Percentiles rank a stretch among this genome's conserved stretches.
Conservation (phyloP, 768 basidiomycete species). For the Tricholoma matsutake region DNA sequence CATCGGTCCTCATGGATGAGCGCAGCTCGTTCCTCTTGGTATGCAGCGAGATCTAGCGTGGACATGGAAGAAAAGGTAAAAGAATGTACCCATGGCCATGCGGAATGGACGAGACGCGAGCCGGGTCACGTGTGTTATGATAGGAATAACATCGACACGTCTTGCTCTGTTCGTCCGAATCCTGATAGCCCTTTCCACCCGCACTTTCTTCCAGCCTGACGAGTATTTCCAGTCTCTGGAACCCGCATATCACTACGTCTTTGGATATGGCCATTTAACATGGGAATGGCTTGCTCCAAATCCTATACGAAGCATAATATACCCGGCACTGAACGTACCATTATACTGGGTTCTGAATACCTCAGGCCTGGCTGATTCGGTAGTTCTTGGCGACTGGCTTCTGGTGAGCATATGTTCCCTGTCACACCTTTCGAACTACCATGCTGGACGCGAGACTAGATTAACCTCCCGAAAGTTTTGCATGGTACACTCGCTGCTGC, state of each 20-base stretch:
- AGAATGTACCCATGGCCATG: too few species aligned
- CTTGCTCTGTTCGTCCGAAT: conserved; percentile 52
- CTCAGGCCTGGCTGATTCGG: conserved; percentile 45
- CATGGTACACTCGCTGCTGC: conserved; percentile 75
- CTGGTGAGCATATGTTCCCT: conserved; percentile 53
- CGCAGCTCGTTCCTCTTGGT: conserved; percentile 29
- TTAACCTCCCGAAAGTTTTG: conserved; percentile 68
- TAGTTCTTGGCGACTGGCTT: conserved; percentile 38
- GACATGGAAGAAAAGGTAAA: conserved; percentile 5
- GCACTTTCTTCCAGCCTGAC: conserved; percentile 94
- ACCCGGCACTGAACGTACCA: conserved; percentile 79
- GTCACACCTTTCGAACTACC: not conserved
- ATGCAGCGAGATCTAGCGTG: conserved; percentile 21
- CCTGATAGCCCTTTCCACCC: conserved; percentile 62
- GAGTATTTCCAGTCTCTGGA: conserved; percentile 96
- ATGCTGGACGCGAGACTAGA: conserved; percentile 38
- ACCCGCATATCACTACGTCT: conserved; percentile 84
- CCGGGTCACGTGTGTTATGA: not conserved
- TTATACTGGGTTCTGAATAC: conserved; percentile 69
- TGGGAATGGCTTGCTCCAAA: conserved; percentile 87
- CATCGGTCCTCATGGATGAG: conserved; percentile 46
- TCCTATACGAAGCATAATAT: conserved; percentile 79
- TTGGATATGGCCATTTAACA: conserved; percentile 87
- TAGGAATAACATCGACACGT: conserved; percentile 14
- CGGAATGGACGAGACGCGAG: not conserved